These are phyloP conservation scores for Curvularia verruculosa DNA, from an alignment of 2,329 filamentous ascomycete species.

Conservation along the genomic window DNA sequence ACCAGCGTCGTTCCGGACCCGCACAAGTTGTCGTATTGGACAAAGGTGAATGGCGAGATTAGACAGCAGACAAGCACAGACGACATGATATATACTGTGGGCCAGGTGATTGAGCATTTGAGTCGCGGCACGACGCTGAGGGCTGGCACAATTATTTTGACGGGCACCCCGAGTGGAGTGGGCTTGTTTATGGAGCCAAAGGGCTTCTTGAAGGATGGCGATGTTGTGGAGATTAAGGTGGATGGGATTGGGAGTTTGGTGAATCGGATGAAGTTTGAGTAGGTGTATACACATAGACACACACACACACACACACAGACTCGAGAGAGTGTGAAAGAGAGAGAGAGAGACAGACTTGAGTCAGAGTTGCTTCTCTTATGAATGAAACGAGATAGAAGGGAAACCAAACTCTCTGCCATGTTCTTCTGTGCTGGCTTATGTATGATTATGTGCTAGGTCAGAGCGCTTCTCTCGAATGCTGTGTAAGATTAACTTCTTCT, in stretches of 20 bases:
- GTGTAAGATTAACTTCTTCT: too few species aligned
- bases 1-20: conserved; percentile 41
- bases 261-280: conserved; percentile 45
- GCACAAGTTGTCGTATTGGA: conserved; percentile 44
- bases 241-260: conserved; percentile 46
- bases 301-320: too few species aligned
- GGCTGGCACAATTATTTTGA: conserved; percentile 57
- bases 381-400: too few species aligned
- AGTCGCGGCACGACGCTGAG: conserved; percentile 55
- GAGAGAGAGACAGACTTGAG: too few species aligned
- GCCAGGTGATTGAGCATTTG: conserved; percentile 53
- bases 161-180: conserved; percentile 55
- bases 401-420: too few species aligned
- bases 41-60: conserved; percentile 53
- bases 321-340: too few species aligned
- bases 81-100: conserved; percentile 57
- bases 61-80: conserved; percentile 52
- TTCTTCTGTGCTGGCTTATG: too few species aligned
- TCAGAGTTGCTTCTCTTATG: too few species aligned
- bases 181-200: conserved; percentile 49
- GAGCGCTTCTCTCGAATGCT: too few species aligned
- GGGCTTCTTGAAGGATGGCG: conserved; percentile 45
- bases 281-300: too few species aligned
- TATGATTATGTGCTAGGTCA: too few species aligned
- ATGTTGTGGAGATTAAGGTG: conserved; percentile 44